These are phyloP conservation scores for Polyporus tsugae DNA, from an alignment of 1,284 basidiomycete genomes.

Conservation along the genomic window DNA sequence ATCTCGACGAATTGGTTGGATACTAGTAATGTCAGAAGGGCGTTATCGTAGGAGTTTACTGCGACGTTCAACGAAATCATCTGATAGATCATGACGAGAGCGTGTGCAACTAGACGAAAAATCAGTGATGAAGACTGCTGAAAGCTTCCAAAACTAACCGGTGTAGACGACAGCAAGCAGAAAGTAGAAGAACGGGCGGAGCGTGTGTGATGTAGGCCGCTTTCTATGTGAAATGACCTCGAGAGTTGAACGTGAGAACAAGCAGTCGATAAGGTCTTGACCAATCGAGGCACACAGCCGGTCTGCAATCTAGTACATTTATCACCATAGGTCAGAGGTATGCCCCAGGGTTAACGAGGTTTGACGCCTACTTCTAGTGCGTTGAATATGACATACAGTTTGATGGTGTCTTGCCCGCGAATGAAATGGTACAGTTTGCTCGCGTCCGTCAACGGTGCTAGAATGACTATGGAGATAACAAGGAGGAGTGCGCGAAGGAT, in stretches of 20 bases:
- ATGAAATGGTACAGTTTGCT: conserved; percentile 99
- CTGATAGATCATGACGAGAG: conserved; percentile 97
- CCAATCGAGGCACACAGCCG: conserved; percentile 96
- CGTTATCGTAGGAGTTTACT: conserved; percentile 98
- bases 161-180: conserved; percentile 85
- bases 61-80: conserved; percentile 96
- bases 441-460: conserved; percentile 89
- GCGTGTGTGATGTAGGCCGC: conserved; percentile 64
- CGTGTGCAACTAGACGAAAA: conserved; percentile 76
- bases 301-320: conserved; percentile 83
- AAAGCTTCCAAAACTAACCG: conserved; percentile 55
- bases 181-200: conserved; percentile 90
- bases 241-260: conserved; percentile 94
- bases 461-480: conserved; percentile 76
- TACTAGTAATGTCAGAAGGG: conserved; percentile 91
- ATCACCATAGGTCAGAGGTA: neutral
- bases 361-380: conserved; percentile 81
- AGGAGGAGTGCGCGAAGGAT: conserved; percentile 86
- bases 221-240: conserved; percentile 73
- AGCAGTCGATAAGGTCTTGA: conserved; percentile 95
- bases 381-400: conserved; percentile 99
- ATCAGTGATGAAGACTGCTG: neutral
- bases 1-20: conserved; percentile 99
- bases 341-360: neutral
- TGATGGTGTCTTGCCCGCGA: conserved; percentile 98